A percentile compares a stretch with the other conserved stretches of the same genome.
These are phyloP conservation scores for Aphanomyces euteiches DNA, from an alignment of 352 stramenopile species.

Conservation along the genomic window DNA sequence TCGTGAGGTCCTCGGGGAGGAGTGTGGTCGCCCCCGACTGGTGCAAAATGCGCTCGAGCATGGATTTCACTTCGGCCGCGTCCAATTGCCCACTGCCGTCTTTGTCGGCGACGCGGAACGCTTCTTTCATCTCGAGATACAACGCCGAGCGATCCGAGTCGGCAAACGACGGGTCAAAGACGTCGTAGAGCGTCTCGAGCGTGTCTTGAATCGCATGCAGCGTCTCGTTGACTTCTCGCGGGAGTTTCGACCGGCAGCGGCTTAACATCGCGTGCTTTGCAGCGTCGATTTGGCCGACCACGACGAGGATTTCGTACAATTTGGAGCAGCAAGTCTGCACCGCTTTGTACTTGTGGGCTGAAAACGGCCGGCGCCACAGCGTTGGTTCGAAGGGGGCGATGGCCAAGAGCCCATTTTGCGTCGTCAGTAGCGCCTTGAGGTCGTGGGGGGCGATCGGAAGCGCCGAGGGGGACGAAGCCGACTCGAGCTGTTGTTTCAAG, in stretches of 20 bases:
- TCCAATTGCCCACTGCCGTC: slow-evolving; percentile 80
- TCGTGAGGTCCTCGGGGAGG: slow-evolving; percentile 45
- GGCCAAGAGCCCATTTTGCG: slow-evolving; percentile 52
- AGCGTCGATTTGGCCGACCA: slow-evolving; percentile 32
- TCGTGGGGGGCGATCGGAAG: slow-evolving; percentile 49
- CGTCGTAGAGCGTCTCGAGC: slow-evolving; percentile 64
- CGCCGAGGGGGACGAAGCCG: too few species aligned
- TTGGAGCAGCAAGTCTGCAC: slow-evolving; percentile 57
- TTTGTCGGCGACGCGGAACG: slow-evolving; percentile 69
- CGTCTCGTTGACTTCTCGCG: slow-evolving; percentile 45
- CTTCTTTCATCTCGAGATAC: slow-evolving; percentile 87
- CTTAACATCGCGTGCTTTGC: too few species aligned
- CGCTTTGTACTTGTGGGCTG: slow-evolving; percentile 62
- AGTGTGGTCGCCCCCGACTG: slow-evolving; percentile 68
- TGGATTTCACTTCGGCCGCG: slow-evolving; percentile 62
- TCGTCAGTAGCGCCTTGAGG: slow-evolving; percentile 48
- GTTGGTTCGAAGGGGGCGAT: slow-evolving; percentile 61
- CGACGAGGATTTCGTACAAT: slow-evolving; percentile 76
- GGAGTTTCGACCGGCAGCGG: neutral
- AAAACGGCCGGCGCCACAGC: slow-evolving; percentile 69
- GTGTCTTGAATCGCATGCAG: slow-evolving; percentile 50
- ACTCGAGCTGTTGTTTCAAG: slow-evolving; percentile 38
- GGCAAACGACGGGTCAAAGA: slow-evolving; percentile 70
- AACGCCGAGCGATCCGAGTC: slow-evolving; percentile 73
- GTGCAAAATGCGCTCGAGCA: slow-evolving; percentile 74